Evolutionary conservation across 202 grass and related monocot genomes (phyloP), one percentile per base, ranked within the genome.

Genomic region (Digitaria exilis): DNA sequence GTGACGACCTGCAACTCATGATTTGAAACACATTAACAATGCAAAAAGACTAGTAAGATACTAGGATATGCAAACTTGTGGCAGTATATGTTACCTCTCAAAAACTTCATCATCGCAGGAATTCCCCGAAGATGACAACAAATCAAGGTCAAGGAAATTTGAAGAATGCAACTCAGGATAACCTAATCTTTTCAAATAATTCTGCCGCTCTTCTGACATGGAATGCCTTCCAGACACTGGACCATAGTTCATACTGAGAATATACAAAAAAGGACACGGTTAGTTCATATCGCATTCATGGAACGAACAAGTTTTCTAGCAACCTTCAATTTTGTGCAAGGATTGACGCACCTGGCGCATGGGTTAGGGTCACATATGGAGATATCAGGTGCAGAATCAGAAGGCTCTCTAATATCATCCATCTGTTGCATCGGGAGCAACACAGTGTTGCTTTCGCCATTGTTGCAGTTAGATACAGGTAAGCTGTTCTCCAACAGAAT

Each of bases 61-160:
- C 25, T 1, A 56, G 42, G 31, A 65, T 59, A 60, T 41, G 7
- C 7, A 85, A 76, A 73, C 63, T 58, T 82, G 21, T 18, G n/a
- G 9, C 56, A 57, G 4, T 12, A 69, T 67, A 84, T 70, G 22
- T 78, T 84, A 97, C 94, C 97, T 96, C 65, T 96, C 97, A 43
- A 41, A 94, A 70, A 71, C 26, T 58, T 99, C 96, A 42, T 94
- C 96, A 3, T 99, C 93, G 15, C 89, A 91, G 35, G 97, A 96
- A 88, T 94, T 96, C 62, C 87, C 96, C 30, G 93, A 99, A 72
- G 96, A 96, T 41, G 96, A 99, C 21, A 99, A 79, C 75, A 92
- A 88, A 81, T 99, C 96, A 80, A 96, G 84, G 55, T 94, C 93
- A 24, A 99, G 87, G 77, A 99, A 99, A 90, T 99, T 99, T 22